Percentiles rank a stretch among this genome's conserved stretches.
Conservation (phyloP, 2,329 filamentous ascomycete genomes). For the Thelonectria rubi region DNA sequence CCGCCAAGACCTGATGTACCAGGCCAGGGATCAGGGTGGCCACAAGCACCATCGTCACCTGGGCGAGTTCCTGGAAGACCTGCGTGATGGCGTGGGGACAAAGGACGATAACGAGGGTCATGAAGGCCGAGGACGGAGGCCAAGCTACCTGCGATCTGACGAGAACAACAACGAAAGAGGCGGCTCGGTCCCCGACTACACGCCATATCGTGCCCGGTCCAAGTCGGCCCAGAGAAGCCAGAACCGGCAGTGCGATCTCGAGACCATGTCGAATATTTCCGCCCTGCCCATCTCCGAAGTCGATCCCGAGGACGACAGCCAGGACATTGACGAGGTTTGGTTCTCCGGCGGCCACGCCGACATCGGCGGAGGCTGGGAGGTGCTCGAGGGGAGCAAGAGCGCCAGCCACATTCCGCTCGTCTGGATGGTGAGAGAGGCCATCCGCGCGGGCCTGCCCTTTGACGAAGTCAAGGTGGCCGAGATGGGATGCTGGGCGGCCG, state of each 20-base stretch:
- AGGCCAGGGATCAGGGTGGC: conserved; percentile 44
- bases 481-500: conserved; percentile 63
- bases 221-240: conserved; percentile 48
- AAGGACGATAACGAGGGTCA: conserved; percentile 14
- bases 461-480: conserved; percentile 73
- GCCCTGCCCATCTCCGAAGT: conserved; percentile 40
- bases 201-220: conserved; percentile 54
- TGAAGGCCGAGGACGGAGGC: conserved; percentile 29
- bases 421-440: conserved; percentile 72
- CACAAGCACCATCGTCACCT: conserved; percentile 36
- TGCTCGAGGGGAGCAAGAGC: conserved; percentile 64
- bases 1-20: conserved; percentile 73
- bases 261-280: conserved; percentile 46
- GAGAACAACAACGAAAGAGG: conserved; percentile 23
- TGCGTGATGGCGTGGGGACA: conserved; percentile 23
- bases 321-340: conserved; percentile 84
- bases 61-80: conserved; percentile 37
- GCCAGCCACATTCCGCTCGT: conserved; percentile 74
- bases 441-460: conserved; percentile 73
- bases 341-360: conserved; percentile 83
- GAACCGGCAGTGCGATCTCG: conserved; percentile 31
- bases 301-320: conserved; percentile 58
- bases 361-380: conserved; percentile 79
- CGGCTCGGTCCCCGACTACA: conserved; percentile 41
- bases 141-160: conserved; percentile 26